Evolutionary conservation across 1,284 basidiomycete genomes (phyloP).

Genomic region (Ustilago trichophora): DNA sequence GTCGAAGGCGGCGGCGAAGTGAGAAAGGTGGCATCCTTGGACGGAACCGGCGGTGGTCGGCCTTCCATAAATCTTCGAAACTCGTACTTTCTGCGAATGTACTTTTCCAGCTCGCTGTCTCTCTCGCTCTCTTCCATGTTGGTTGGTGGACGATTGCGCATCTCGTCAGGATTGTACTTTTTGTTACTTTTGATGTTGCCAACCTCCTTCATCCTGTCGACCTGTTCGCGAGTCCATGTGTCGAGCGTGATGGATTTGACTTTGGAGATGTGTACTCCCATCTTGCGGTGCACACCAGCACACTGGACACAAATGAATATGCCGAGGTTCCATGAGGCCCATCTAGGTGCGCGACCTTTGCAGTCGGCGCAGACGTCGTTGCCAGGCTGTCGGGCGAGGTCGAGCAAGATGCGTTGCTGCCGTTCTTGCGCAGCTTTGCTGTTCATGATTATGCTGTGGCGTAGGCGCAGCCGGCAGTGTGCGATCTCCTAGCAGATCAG

Average conservation of each 20-base stretch:
- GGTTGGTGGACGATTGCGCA: slow-evolving; percentile 78
- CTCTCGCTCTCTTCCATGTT: slow-evolving; percentile 80
- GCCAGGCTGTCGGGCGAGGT: slow-evolving; percentile 76
- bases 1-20: slow-evolving; percentile 20
- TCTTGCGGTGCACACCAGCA: slow-evolving; percentile 85
- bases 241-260: slow-evolving; percentile 86
- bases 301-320: slow-evolving; percentile 74
- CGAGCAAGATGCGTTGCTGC: slow-evolving; percentile 75
- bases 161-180: slow-evolving; percentile 79
- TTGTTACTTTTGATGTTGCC: slow-evolving; percentile 81
- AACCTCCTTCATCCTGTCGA: slow-evolving; percentile 77
- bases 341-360: slow-evolving; percentile 77
- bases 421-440: slow-evolving; percentile 70
- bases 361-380: slow-evolving; percentile 89
- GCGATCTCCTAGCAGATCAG: no score
- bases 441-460: slow-evolving; percentile 56
- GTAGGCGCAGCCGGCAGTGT: no score
- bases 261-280: slow-evolving; percentile 73
- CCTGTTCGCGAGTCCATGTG: slow-evolving; percentile 83
- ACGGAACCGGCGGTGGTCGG: slow-evolving; percentile 50
- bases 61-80: slow-evolving; percentile 52
- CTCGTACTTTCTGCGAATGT: slow-evolving; percentile 75
- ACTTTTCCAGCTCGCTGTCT: slow-evolving; percentile 82
- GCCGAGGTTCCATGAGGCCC: slow-evolving; percentile 79
- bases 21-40: slow-evolving; percentile 50